A percentile compares a stretch with the other conserved stretches of the same genome.
Conservation (phyloP, 163 green algal genomes). For the Coccomyxa subellipsoidea region DNA sequence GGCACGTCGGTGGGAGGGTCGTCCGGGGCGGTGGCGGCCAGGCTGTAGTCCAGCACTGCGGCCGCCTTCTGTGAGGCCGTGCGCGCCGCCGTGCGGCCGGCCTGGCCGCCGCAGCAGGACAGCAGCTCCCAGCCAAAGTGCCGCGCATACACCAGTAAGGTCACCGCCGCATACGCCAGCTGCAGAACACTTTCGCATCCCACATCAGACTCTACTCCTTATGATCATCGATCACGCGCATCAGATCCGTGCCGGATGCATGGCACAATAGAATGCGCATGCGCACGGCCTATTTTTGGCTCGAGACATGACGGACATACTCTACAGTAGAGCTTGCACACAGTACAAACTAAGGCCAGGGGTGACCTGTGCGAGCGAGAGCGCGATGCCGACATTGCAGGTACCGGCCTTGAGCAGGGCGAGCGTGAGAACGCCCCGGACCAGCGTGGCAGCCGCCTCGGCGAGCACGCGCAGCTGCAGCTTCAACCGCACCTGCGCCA, state of each 20-base stretch:
- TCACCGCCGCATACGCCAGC: slow-evolving; percentile 40
- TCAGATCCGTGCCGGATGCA: too few relatives aligned
- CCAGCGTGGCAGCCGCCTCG: slow-evolving; percentile 61
- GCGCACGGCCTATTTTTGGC: too few relatives aligned
- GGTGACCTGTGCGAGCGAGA: slow-evolving; percentile 50
- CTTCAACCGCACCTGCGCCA: slow-evolving; percentile 57
- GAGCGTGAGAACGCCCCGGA: slow-evolving; percentile 49
- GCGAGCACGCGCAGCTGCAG: slow-evolving; percentile 60
- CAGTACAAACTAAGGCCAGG: too few relatives aligned
- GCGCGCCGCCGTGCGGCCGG: too few relatives aligned
- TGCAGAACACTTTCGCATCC: slow-evolving; percentile 11
- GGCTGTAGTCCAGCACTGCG: background rate
- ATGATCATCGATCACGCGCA: too few relatives aligned
- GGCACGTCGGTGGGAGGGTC: background rate
- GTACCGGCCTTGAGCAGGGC: slow-evolving; percentile 35
- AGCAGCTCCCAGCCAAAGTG: background rate
- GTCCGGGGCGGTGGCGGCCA: background rate
- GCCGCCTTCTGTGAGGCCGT: background rate
- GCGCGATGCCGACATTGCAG: slow-evolving; percentile 22
- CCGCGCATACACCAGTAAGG: slow-evolving; percentile 8
- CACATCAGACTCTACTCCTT: too few relatives aligned
- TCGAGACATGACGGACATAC: too few relatives aligned
- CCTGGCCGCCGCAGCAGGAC: background rate
- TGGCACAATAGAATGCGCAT: too few relatives aligned
- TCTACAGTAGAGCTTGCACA: too few relatives aligned